A percentile compares a stretch with the other conserved stretches of the same genome.
phyloP scores from a whole-genome alignment of 805 yeast species.

The Hanseniaspora clermontiae region DNA sequence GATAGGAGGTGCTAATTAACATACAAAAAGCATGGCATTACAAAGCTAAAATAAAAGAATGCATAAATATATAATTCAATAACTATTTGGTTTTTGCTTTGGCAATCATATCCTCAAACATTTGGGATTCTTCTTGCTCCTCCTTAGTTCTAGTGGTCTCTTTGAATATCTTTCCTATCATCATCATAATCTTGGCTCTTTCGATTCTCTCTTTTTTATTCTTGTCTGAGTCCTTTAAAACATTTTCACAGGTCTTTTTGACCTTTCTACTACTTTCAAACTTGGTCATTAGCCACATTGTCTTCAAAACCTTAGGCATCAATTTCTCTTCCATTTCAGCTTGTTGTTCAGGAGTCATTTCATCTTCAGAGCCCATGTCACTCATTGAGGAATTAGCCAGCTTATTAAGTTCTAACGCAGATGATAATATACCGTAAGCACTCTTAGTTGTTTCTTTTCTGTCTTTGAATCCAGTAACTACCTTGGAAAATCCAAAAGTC shows the following conservation, averaged over 20 bases:
- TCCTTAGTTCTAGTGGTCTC: conserved; percentile 61
- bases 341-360: conserved; percentile 44
- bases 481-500: conserved; percentile 76
- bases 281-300: conserved; percentile 90
- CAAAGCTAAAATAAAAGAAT: too few relatives aligned
- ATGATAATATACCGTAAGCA: conserved; percentile 66
- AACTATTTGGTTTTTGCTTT: conserved; percentile 55
- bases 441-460: conserved; percentile 74
- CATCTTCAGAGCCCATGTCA: conserved; percentile 49
- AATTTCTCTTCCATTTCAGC: conserved; percentile 71
- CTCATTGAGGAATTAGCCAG: conserved; percentile 63
- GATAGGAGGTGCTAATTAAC: neutral
- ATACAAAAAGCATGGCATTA: too few relatives aligned
- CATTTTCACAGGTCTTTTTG: conserved; percentile 69
- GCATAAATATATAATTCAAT: too few relatives aligned
- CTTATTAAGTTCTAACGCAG: conserved; percentile 50
- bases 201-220: conserved; percentile 47
- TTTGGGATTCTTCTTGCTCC: conserved; percentile 83
- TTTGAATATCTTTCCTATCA: conserved; percentile 59
- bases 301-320: conserved; percentile 80
- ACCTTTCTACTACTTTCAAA: conserved; percentile 72
- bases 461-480: conserved; percentile 68
- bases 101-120: conserved; percentile 85
- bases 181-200: conserved; percentile 67
- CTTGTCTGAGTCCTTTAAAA: conserved; percentile 57